These are phyloP conservation scores for Aspergillus aculeatus DNA, from an alignment of 2,329 filamentous ascomycete species.

Conservation along the genomic window DNA sequence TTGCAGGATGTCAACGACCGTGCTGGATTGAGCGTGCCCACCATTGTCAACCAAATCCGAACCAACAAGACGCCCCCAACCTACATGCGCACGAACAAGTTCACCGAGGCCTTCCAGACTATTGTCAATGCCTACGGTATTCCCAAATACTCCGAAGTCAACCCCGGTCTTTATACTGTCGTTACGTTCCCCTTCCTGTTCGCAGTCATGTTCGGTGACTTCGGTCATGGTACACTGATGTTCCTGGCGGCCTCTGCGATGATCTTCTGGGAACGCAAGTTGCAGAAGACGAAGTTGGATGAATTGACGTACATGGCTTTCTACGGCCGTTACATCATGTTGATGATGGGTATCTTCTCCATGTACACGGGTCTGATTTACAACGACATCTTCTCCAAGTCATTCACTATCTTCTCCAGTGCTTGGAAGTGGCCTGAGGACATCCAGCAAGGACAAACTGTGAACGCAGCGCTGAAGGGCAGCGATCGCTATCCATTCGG, in stretches of 20 bases:
- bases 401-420: constrained; percentile 82
- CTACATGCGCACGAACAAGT: constrained; percentile 97
- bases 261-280: constrained; percentile 93
- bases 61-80: constrained; percentile 98
- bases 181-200: constrained; percentile 99
- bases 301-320: constrained; percentile 98
- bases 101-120: constrained; percentile 96
- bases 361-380: constrained; percentile 97
- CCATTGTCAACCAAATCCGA: constrained; percentile 95
- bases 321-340: constrained; percentile 96
- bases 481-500: constrained; percentile 92
- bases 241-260: constrained; percentile 77
- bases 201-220: constrained; percentile 99
- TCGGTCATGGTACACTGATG: constrained; percentile 92
- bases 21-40: constrained; percentile 92
- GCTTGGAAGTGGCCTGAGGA: constrained; percentile 81
- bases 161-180: constrained; percentile 90
- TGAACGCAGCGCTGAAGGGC: constrained; percentile 67
- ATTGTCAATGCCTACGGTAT: constrained; percentile 99
- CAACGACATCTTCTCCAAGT: constrained; percentile 95
- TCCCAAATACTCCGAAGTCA: constrained; percentile 94
- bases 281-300: constrained; percentile 83
- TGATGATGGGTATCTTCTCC: constrained; percentile 97
- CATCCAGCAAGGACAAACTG: constrained; percentile 63
- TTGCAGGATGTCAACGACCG: constrained; percentile 95